Evolutionary conservation across 495 filamentous ascomycete genomes (phyloP).

Genomic region (Aspergillus olivimuriae): DNA sequence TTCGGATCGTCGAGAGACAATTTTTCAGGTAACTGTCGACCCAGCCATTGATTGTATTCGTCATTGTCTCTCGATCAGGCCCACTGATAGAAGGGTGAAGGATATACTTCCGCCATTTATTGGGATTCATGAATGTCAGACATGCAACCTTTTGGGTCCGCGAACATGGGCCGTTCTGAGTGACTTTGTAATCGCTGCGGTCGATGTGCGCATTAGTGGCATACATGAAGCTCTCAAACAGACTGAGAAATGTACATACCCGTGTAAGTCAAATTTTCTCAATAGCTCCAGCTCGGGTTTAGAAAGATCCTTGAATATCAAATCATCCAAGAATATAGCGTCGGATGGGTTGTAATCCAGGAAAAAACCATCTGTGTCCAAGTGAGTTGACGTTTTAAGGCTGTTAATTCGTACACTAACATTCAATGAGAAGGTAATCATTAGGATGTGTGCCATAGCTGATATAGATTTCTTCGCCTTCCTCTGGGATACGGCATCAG

Average conservation of each 20-base stretch:
- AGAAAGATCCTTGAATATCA: slow-evolving; percentile 40
- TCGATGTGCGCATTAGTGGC: not conserved
- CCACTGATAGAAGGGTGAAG: slow-evolving; percentile 7
- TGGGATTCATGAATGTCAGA: slow-evolving; percentile 15
- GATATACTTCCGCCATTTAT: slow-evolving; percentile 21
- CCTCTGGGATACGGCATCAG: slow-evolving; percentile 11
- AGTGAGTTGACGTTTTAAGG: not conserved
- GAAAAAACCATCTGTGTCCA: slow-evolving; percentile 52
- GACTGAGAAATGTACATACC: slow-evolving; percentile 17
- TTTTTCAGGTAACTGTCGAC: slow-evolving; percentile 11
- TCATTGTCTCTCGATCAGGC: slow-evolving; percentile 5
- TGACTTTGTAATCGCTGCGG: slow-evolving; percentile 45
- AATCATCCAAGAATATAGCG: slow-evolving; percentile 50
- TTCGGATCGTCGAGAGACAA: slow-evolving; percentile 15
- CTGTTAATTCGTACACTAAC: slow-evolving; percentile 17
- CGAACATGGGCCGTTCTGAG: slow-evolving; percentile 48
- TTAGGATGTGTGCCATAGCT: slow-evolving; percentile 65
- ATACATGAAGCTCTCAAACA: not conserved
- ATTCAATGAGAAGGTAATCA: slow-evolving; percentile 66
- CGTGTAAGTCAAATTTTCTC: slow-evolving; percentile 46
- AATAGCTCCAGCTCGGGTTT: slow-evolving; percentile 31
- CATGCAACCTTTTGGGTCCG: slow-evolving; percentile 56
- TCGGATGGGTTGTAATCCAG: slow-evolving; percentile 54
- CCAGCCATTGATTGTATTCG: slow-evolving; percentile 13
- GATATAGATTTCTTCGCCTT: slow-evolving; percentile 62